Evolutionary conservation across 73 alveolate species (phyloP), one percentile per base, ranked within the genome.

Genomic region (Blepharisma stoltei): DNA sequence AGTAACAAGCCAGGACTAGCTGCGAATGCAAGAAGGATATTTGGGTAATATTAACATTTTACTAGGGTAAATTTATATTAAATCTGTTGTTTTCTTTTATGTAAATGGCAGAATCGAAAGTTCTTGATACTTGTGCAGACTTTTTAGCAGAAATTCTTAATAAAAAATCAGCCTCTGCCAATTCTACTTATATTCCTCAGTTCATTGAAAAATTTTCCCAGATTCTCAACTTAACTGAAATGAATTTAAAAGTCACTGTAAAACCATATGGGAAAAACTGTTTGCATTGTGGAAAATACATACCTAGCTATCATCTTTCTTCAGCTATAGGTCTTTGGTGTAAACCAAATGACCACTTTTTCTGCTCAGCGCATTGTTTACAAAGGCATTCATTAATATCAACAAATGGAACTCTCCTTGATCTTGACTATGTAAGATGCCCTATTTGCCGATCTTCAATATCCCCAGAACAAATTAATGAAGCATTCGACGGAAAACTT

Each of bases 241-340:
- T 71, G 20, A 8, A 14, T 27, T 7, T 46, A 37, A 43, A 60
- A 60, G 18, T 60, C 46, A 14, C 14, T 14, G 73, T 25, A 20
- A 60, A 14, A 14, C 48, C 73, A 20, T 25, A 14, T 18, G 73
- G 73, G n/a, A 8, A 9, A 14, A n/a, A n/a, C 37, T 60, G 73
- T 25, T 25, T 60, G 18, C 45, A 60, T 25, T 60, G 73, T 60
- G 73, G 73, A 4, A 60, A 20, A 20, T 60, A 60, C 46, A 60
- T 25, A 18, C 38, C 38, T 9, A 18, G 48, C 11, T 20, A 14
- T 20, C 18, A 14, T 60, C 73, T 60, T 18, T 60, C 73, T 14
- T 25, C 38, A 9, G 38, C 48, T 14, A 60, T 18, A 18, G 11
- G 18, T 38, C 73, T 60, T 60, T 38, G 18, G 23, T 60, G 73